These are phyloP conservation scores for Nyctanthes arbortristis DNA, from an alignment of 257 asterid species.

Conservation along the genomic window DNA sequence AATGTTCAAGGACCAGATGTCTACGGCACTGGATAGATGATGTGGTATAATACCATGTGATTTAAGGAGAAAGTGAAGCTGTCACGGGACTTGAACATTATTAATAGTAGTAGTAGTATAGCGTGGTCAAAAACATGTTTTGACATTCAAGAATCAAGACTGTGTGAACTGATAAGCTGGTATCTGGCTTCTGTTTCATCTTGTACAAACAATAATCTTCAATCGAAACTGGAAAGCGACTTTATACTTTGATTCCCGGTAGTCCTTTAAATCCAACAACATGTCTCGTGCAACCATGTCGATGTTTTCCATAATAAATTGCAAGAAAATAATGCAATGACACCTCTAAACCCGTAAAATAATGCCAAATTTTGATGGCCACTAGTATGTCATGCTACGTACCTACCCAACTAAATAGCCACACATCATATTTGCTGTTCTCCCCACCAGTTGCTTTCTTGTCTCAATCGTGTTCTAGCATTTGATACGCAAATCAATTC, in stretches of 20 bases:
- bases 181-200: background rate
- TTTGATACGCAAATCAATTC: background rate
- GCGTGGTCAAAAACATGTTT: slow-evolving; percentile 41
- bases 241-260: background rate
- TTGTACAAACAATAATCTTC: background rate
- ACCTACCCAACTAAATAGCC: background rate
- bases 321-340: background rate
- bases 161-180: background rate
- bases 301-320: background rate
- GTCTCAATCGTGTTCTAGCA: slow-evolving; percentile 2
- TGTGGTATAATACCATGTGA: too few relatives aligned
- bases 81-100: too few relatives aligned
- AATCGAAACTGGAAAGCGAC: background rate
- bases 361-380: background rate
- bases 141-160: background rate
- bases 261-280: background rate
- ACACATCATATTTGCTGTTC: background rate
- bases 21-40: too few relatives aligned
- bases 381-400: background rate
- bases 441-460: background rate
- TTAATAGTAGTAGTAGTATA: too few relatives aligned
- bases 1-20: too few relatives aligned
- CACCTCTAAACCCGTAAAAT: background rate
- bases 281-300: background rate
- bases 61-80: too few relatives aligned